Evolutionary conservation across 306 rosid genomes (phyloP).

Genomic region (Cajanus cajan): DNA sequence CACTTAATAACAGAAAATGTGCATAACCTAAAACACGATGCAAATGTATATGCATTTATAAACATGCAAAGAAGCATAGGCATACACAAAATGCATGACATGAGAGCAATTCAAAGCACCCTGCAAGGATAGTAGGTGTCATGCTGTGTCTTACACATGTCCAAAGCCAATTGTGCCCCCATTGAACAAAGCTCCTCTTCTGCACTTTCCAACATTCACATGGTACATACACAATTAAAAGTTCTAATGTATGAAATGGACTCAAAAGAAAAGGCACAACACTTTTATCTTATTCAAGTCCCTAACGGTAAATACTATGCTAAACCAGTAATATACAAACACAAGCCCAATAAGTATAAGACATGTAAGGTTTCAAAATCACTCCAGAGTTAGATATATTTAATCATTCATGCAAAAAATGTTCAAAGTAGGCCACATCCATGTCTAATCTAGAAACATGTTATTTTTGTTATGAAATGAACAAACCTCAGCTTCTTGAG

Average conservation of each 20-base stretch:
- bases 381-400: not conserved
- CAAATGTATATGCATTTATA: not conserved
- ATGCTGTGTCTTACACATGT: not conserved
- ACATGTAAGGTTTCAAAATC: slow-evolving; percentile 1
- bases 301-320: not conserved
- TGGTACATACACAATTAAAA: not conserved
- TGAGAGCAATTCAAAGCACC: not conserved
- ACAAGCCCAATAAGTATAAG: not conserved
- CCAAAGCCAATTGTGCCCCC: not conserved
- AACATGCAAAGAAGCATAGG: not conserved
- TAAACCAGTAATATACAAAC: not conserved
- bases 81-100: not conserved
- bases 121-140: not conserved
- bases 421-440: not conserved
- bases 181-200: not conserved
- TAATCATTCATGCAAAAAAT: not conserved
- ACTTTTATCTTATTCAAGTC: not conserved
- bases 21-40: not conserved
- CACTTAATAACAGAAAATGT: not conserved
- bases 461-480: not conserved
- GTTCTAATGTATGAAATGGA: not conserved
- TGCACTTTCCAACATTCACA: not conserved
- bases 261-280: not conserved
- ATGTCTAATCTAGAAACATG: not conserved
- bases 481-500: slow-evolving; percentile 67